These are phyloP conservation scores for Basidiobolus meristosporus DNA, from an alignment of 371 early-diverging fungal genomes.

Conservation along the genomic window DNA sequence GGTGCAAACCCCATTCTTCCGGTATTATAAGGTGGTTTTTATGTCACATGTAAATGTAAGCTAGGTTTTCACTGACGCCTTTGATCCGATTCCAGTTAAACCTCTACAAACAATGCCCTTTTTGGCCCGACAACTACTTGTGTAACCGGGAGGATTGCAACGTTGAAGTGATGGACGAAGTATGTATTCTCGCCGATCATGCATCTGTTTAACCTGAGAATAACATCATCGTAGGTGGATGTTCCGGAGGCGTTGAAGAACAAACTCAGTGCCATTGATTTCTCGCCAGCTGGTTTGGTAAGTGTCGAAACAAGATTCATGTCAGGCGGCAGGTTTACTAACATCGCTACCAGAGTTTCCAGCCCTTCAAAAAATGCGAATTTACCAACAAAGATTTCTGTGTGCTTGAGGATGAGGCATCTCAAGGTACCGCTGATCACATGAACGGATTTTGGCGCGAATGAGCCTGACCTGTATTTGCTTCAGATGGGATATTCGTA, in stretches of 20 bases:
- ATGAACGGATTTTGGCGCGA: no score
- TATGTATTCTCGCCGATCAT: no score
- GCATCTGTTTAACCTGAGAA: no score
- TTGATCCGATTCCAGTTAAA: no score
- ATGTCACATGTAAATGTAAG: not conserved
- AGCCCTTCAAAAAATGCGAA: conserved; percentile 18
- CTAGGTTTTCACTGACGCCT: not conserved
- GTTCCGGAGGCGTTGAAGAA: no score
- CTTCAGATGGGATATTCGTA: conserved; percentile 60
- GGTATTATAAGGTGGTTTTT: conserved; percentile 56
- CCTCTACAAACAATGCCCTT: conserved; percentile 76
- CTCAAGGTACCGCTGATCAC: conserved; percentile 17
- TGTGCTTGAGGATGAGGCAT: conserved; percentile 62
- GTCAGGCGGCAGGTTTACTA: not conserved
- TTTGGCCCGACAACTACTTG: conserved; percentile 69
- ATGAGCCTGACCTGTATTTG: not conserved
- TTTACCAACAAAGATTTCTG: conserved; percentile 74
- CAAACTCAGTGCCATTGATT: no score
- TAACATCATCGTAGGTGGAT: no score
- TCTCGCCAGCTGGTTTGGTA: conserved; percentile 22
- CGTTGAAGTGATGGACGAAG: no score
- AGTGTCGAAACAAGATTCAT: conserved; percentile 1
- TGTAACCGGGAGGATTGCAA: conserved; percentile 78
- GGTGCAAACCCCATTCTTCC: conserved; percentile 65
- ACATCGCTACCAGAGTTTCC: not conserved